Conservation (phyloP, 192 early-diverging fungal species). For the Haplosporangium gracile region DNA sequence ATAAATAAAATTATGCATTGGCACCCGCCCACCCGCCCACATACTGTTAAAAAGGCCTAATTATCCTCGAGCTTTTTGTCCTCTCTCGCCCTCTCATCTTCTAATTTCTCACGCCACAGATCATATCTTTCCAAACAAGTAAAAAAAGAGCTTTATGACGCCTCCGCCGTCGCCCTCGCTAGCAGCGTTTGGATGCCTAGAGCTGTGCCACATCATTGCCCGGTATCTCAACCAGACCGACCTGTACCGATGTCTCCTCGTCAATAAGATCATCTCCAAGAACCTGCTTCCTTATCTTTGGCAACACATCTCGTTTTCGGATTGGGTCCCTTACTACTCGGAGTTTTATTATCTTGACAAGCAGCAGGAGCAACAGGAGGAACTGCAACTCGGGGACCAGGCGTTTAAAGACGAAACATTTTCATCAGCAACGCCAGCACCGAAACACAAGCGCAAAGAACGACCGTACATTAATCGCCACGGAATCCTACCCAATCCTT, state of each 20-base stretch:
- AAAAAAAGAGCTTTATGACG: neutral
- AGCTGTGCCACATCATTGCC: neutral
- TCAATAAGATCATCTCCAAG: neutral
- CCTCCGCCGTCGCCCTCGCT: neutral
- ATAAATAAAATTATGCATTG: no score
- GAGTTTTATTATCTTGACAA: neutral
- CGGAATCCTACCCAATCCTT: neutral
- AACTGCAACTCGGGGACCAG: neutral
- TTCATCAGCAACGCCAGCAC: neutral
- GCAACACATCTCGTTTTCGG: neutral
- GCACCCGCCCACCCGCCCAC: no score
- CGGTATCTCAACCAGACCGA: neutral
- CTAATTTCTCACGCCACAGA: neutral
- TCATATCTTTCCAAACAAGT: neutral
- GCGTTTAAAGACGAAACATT: no score
- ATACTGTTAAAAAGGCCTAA: no score
- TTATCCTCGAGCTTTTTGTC: no score
- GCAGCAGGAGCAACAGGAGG: neutral
- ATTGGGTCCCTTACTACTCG: neutral
- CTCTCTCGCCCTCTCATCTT: neutral
- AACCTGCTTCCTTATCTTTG: neutral
- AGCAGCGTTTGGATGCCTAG: neutral
- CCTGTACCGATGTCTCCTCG: neutral
- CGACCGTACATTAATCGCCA: neutral
- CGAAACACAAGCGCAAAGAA: neutral